A percentile compares a stretch with the other conserved stretches of the same genome.
phyloP scores from a whole-genome alignment of 805 yeast species.

The Pichia occidentalis region DNA sequence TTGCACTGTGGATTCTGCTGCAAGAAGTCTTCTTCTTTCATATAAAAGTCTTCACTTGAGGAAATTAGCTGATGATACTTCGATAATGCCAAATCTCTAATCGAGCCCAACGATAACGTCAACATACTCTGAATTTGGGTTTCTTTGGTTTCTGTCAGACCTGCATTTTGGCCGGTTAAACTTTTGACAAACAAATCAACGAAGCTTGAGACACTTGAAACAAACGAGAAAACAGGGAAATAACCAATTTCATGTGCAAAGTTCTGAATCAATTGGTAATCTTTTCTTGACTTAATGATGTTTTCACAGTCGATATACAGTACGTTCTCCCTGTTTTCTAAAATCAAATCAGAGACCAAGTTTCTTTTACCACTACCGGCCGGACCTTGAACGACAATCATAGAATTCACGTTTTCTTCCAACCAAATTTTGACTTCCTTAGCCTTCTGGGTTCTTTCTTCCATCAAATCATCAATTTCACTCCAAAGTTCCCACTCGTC shows the following conservation, averaged over 20 bases:
- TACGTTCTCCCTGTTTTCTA: slow-evolving; percentile 53
- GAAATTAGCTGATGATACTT: slow-evolving; percentile 34
- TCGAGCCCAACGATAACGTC: slow-evolving; percentile 60
- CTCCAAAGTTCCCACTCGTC: slow-evolving; percentile 17
- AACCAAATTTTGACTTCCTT: slow-evolving; percentile 72
- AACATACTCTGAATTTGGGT: slow-evolving; percentile 76
- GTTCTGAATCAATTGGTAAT: slow-evolving; percentile 55
- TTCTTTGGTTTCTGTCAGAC: slow-evolving; percentile 77
- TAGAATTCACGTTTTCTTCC: slow-evolving; percentile 83
- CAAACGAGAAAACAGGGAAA: slow-evolving; percentile 91
- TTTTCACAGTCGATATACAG: slow-evolving; percentile 74
- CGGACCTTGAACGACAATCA: slow-evolving; percentile 87
- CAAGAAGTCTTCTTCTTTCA: slow-evolving; percentile 71
- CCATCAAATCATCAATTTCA: slow-evolving; percentile 41
- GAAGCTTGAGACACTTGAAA: slow-evolving; percentile 69
- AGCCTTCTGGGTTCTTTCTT: slow-evolving; percentile 60
- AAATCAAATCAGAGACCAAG: slow-evolving; percentile 61
- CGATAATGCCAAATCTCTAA: slow-evolving; percentile 55
- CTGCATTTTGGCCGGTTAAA: slow-evolving; percentile 89
- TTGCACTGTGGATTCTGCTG: slow-evolving; percentile 80
- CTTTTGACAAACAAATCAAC: slow-evolving; percentile 85
- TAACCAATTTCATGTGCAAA: slow-evolving; percentile 80
- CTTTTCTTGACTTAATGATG: slow-evolving; percentile 67
- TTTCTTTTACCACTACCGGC: slow-evolving; percentile 91
- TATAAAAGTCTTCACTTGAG: slow-evolving; percentile 18